These are phyloP conservation scores for Schizopora paradoxa DNA, from an alignment of 1,284 basidiomycete genomes.

Conservation along the genomic window DNA sequence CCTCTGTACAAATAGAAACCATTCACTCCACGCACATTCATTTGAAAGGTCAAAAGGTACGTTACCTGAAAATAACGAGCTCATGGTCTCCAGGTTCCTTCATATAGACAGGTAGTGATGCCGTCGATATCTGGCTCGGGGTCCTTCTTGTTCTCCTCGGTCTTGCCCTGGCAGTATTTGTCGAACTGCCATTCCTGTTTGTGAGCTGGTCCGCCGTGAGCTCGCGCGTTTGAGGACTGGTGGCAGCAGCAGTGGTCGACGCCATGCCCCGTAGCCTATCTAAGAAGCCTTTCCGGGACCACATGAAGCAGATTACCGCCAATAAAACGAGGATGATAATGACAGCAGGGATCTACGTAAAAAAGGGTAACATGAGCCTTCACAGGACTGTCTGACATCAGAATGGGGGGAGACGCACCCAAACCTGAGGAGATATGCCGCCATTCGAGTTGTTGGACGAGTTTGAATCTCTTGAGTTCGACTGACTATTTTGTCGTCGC, in stretches of 20 bases:
- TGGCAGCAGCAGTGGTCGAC: background rate
- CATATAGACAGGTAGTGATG: conserved; percentile 66
- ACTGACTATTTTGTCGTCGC: too few species aligned
- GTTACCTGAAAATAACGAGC: conserved; percentile 66
- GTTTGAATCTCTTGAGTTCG: too few species aligned
- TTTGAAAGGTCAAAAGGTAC: conserved; percentile 15
- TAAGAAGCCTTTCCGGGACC: conserved; percentile 9
- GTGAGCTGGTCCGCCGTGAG: conserved; percentile 15
- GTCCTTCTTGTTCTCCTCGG: conserved; percentile 45
- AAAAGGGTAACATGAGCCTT: background rate
- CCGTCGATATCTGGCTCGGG: conserved; percentile 65
- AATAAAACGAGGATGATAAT: conserved; percentile 10
- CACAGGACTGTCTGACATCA: background rate
- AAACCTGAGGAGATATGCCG: conserved; percentile 5
- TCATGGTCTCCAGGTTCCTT: conserved; percentile 77
- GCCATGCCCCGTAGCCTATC: conserved; percentile 6
- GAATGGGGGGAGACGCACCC: conserved; percentile 1
- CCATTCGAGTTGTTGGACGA: too few species aligned
- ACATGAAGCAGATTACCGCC: conserved; percentile 11
- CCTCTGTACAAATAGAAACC: conserved; percentile 13
- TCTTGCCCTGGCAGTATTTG: background rate
- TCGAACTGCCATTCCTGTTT: background rate
- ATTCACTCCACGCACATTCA: background rate
- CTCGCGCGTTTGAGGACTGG: conserved; percentile 10
- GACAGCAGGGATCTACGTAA: conserved; percentile 11